phyloP scores from a whole-genome alignment of 73 alveolate species.

The Urostyla sp. region DNA sequence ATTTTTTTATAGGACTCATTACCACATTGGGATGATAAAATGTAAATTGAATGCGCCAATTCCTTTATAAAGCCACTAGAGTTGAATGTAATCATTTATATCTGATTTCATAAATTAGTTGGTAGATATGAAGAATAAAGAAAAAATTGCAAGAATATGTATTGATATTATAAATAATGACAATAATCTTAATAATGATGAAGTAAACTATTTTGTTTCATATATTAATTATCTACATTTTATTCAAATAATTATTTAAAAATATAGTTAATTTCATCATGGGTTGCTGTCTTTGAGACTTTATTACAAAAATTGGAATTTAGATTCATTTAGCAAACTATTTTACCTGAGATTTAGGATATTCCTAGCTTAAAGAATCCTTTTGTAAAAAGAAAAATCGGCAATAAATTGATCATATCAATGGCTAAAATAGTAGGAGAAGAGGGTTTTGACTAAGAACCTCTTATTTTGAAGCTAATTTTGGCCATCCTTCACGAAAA shows the following conservation, averaged over 20 bases:
- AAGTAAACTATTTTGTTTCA: not conserved
- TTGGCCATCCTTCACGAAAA: constrained; percentile 23
- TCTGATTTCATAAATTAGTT: not conserved
- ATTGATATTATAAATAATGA: constrained; percentile 23
- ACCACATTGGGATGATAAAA: constrained; percentile 38
- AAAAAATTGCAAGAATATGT: constrained; percentile 17
- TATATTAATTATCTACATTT: too few relatives aligned
- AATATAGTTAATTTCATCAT: not conserved
- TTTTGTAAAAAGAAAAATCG: constrained; percentile 23
- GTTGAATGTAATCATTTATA: not conserved
- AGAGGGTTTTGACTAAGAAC: constrained; percentile 24
- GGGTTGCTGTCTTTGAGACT: constrained; percentile 2
- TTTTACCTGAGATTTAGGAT: constrained; percentile 19
- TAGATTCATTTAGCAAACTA: not conserved
- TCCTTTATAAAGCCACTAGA: constrained; percentile 16
- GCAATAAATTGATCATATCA: constrained; percentile 27
- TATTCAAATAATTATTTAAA: too few relatives aligned
- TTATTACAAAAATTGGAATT: not conserved
- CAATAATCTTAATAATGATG: not conserved
- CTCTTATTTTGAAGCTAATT: constrained; percentile 1
- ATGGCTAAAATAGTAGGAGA: constrained; percentile 34
- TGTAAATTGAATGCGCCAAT: constrained; percentile 41
- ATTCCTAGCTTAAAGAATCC: constrained; percentile 28
- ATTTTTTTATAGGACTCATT: constrained; percentile 20
- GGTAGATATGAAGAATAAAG: constrained; percentile 8